Percentiles rank a stretch among this genome's conserved stretches.
Evolutionary conservation across 129 eudicot genomes (phyloP).

Genomic region (Flaveria bidentis): DNA sequence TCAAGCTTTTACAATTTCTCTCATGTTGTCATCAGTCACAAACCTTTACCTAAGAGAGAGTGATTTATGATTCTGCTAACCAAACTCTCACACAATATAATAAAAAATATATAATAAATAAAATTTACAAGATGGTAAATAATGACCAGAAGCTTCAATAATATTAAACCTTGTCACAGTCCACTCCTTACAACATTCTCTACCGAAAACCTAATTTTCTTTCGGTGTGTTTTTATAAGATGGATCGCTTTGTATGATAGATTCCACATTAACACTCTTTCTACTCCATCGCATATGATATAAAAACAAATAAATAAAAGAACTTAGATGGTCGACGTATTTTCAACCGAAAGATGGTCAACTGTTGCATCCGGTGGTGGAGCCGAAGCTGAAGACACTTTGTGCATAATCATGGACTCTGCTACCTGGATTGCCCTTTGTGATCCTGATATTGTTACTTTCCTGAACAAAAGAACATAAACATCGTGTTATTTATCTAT

Average conservation of each 20-base stretch:
- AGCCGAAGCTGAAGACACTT: slow-evolving; percentile 57
- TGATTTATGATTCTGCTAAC: too few relatives aligned
- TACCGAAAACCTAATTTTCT: neutral
- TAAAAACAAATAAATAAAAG: neutral
- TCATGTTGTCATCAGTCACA: too few relatives aligned
- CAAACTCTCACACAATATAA: too few relatives aligned
- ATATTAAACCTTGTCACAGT: neutral
- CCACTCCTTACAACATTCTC: neutral
- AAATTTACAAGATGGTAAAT: too few relatives aligned
- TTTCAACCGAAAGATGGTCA: neutral
- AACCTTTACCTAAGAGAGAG: too few relatives aligned
- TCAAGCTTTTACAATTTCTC: too few relatives aligned
- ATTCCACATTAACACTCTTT: neutral
- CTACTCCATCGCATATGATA: slow-evolving; percentile 3
- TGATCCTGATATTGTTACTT: slow-evolving; percentile 82
- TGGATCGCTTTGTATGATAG: neutral
- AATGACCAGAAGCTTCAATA: neutral
- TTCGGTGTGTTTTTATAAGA: neutral
- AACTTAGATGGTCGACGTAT: neutral
- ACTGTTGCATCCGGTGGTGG: slow-evolving; percentile 16
- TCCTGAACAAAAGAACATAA: slow-evolving; percentile 48
- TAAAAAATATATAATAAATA: too few relatives aligned
- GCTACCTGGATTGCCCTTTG: slow-evolving; percentile 74
- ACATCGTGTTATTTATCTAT: too few relatives aligned
- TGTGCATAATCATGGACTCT: slow-evolving; percentile 74